Percentiles rank a stretch among this genome's conserved stretches.
phyloP scores from a whole-genome alignment of 805 yeast genomes.

The Lachancea fermentati region DNA sequence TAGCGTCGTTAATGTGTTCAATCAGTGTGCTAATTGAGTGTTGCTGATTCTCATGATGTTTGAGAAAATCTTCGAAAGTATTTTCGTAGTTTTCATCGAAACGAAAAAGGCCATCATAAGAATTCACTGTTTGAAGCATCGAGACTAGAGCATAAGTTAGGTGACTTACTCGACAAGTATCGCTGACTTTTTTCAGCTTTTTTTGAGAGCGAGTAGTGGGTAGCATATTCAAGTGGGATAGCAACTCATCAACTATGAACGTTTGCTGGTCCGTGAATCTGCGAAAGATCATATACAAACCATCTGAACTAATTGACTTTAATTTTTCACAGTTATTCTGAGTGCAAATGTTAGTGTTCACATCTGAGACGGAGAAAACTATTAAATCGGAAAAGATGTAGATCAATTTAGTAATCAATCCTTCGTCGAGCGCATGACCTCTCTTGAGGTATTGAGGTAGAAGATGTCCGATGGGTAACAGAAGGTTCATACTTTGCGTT shows the following conservation, averaged over 20 bases:
- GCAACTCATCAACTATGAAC: constrained; percentile 56
- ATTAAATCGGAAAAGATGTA: constrained; percentile 36
- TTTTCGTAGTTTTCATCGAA: constrained; percentile 5
- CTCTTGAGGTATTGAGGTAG: constrained; percentile 22
- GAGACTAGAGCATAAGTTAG: constrained; percentile 25
- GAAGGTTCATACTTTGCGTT: constrained; percentile 12
- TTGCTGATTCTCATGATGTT: constrained; percentile 6
- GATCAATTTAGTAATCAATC: constrained; percentile 51
- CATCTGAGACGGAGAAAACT: constrained; percentile 15
- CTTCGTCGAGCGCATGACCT: constrained; percentile 40
- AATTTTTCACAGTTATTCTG: constrained; percentile 21
- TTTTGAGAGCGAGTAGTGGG: constrained; percentile 39
- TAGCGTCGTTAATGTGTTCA: constrained; percentile 23
- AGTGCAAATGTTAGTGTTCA: constrained; percentile 5
- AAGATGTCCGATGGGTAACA: constrained; percentile 16
- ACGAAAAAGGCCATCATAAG: constrained; percentile 8
- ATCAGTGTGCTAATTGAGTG: constrained; percentile 9
- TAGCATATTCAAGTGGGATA: constrained; percentile 45
- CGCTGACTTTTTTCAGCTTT: constrained; percentile 18
- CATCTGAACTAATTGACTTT: constrained; percentile 17
- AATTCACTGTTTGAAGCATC: constrained; percentile 24
- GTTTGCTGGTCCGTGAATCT: constrained; percentile 46
- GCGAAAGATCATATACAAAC: constrained; percentile 37
- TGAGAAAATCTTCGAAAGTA: constrained; percentile 1
- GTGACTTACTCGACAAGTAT: constrained; percentile 19